A percentile compares a stretch with the other conserved stretches of the same genome.
Evolutionary conservation across 306 rosid species (phyloP).

Genomic region (Luffa acutangula): DNA sequence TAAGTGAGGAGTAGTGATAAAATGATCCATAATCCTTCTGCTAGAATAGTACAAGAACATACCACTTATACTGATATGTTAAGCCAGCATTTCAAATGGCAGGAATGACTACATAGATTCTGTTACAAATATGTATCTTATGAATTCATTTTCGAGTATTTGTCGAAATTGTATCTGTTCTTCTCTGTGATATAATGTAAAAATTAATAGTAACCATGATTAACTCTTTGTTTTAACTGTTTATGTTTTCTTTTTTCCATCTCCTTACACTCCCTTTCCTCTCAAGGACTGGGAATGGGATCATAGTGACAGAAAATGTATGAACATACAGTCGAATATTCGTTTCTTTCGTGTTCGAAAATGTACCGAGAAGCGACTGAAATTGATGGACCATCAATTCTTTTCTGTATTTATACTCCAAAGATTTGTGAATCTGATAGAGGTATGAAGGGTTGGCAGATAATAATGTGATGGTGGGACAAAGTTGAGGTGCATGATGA

Average conservation of each 20-base stretch:
- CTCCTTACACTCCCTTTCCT: neutral
- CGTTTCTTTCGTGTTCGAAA: neutral
- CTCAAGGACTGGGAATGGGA: neutral
- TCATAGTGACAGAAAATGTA: neutral
- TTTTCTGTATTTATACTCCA: neutral
- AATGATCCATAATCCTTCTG: neutral
- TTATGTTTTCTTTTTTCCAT: neutral
- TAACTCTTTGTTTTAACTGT: neutral
- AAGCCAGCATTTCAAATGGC: constrained; percentile 1
- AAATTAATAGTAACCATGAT: neutral
- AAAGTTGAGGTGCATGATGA: neutral
- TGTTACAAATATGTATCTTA: neutral
- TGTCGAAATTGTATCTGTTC: neutral
- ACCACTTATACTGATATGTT: neutral
- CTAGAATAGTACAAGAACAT: constrained; percentile 4
- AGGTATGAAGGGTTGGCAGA: neutral
- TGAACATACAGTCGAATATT: neutral
- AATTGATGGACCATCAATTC: neutral
- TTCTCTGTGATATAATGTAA: neutral
- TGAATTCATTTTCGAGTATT: neutral
- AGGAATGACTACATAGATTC: neutral
- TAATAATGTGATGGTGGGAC: constrained; percentile 3
- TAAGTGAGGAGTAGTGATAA: neutral
- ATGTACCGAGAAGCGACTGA: neutral
- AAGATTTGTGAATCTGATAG: neutral